These are phyloP conservation scores for Umbelopsis sp. DNA, from an alignment of 192 early-diverging fungal species.

Conservation along the genomic window DNA sequence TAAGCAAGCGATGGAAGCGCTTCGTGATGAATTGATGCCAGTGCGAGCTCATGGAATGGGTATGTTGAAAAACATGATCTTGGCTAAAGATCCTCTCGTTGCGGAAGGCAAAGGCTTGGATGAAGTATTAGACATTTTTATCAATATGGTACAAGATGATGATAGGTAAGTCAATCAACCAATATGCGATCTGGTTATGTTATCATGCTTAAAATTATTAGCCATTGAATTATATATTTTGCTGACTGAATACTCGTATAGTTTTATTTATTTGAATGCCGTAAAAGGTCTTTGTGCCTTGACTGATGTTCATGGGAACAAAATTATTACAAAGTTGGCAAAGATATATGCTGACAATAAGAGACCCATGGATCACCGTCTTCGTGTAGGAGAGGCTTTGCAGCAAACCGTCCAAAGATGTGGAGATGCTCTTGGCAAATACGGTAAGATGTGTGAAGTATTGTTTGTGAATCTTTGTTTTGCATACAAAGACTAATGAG, in stretches of 20 bases:
- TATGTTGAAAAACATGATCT: constrained; percentile 79
- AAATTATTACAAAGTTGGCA: constrained; percentile 69
- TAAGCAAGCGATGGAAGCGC: constrained; percentile 74
- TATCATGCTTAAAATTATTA: constrained; percentile 1
- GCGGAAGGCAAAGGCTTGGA: constrained; percentile 59
- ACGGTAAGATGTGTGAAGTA: constrained; percentile 34
- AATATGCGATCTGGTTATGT: neutral
- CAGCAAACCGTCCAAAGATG: constrained; percentile 82
- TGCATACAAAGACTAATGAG: neutral
- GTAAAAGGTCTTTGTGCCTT: constrained; percentile 83
- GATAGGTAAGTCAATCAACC: constrained; percentile 61
- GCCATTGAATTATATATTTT: constrained; percentile 15
- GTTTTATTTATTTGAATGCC: constrained; percentile 93
- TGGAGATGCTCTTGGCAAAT: constrained; percentile 81
- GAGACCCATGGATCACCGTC: constrained; percentile 63
- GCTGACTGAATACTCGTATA: constrained; percentile 30
- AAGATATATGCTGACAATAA: constrained; percentile 58
- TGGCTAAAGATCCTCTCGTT: constrained; percentile 63
- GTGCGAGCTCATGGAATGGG: constrained; percentile 87
- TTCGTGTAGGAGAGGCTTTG: constrained; percentile 87
- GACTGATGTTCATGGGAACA: constrained; percentile 76
- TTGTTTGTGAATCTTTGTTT: constrained; percentile 32
- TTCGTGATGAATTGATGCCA: constrained; percentile 78
- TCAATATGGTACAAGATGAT: constrained; percentile 71
- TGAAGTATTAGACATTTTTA: constrained; percentile 73